These are phyloP conservation scores for Penicillium taxi DNA, from an alignment of 495 filamentous ascomycete genomes.

Conservation along the genomic window DNA sequence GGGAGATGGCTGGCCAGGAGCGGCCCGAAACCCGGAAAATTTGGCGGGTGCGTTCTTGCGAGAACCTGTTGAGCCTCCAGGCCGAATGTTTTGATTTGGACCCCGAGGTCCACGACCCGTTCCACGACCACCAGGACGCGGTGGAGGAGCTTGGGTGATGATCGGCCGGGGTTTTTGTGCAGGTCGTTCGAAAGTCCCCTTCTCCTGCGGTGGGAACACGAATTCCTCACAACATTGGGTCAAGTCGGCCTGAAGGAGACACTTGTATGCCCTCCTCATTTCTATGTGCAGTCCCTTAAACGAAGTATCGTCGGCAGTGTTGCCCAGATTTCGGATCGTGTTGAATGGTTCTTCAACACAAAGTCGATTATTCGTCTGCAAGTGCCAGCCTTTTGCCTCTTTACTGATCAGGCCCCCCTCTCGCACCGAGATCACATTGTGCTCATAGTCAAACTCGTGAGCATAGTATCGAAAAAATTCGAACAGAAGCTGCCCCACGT, in stretches of 20 bases:
- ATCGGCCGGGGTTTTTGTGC: constrained; percentile 52
- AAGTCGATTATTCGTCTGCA: constrained; percentile 67
- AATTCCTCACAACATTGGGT: constrained; percentile 76
- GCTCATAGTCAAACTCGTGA: constrained; percentile 86
- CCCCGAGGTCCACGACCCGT: constrained; percentile 49
- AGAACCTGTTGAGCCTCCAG: constrained; percentile 38
- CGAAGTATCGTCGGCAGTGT: constrained; percentile 91
- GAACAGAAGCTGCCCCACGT: constrained; percentile 75
- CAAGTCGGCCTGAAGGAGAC: constrained; percentile 66
- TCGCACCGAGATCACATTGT: constrained; percentile 76
- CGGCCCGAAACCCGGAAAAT: constrained; percentile 17
- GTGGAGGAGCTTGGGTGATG: constrained; percentile 44
- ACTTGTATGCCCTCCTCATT: constrained; percentile 76
- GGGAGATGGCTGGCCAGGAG: too few species aligned
- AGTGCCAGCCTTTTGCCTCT: constrained; percentile 76
- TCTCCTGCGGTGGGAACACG: constrained; percentile 76
- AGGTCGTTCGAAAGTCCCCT: constrained; percentile 67
- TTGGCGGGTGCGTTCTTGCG: constrained; percentile 34
- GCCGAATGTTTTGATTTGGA: constrained; percentile 32
- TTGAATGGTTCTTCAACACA: constrained; percentile 98
- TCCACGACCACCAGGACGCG: constrained; percentile 45
- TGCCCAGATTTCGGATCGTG: constrained; percentile 82
- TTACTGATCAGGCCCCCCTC: constrained; percentile 76
- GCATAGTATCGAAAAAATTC: constrained; percentile 92
- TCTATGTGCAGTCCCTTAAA: constrained; percentile 87